phyloP scores from a whole-genome alignment of 352 stramenopile genomes.

The Globisporangium spiculum region DNA sequence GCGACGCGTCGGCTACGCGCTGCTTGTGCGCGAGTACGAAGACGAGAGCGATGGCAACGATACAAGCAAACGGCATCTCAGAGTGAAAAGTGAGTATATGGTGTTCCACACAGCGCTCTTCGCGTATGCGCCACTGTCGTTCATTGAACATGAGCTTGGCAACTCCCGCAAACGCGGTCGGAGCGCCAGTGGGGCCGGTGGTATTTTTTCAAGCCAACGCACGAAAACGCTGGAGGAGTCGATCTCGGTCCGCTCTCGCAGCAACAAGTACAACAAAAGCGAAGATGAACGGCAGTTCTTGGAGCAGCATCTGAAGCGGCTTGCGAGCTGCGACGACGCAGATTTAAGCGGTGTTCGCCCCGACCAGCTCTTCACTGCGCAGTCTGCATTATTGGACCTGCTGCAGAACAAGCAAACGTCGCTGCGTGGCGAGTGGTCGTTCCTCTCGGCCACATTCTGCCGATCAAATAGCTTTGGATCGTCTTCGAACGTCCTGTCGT shows the following conservation, averaged over 20 bases:
- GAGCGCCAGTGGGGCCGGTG: conserved; percentile 2
- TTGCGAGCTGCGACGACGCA: conserved; percentile 8
- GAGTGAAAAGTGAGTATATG: conserved; percentile 25
- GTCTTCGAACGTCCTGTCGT: conserved; percentile 13
- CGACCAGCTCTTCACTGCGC: conserved; percentile 21
- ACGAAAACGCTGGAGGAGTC: conserved; percentile 28
- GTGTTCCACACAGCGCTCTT: conserved; percentile 35
- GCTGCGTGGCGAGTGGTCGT: conserved; percentile 26
- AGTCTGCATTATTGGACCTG: conserved; percentile 26
- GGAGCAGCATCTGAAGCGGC: conserved; percentile 30
- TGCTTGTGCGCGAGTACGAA: conserved; percentile 31
- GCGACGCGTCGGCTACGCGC: conserved; percentile 45
- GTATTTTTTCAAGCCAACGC: conserved; percentile 20
- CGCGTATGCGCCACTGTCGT: conserved; percentile 40
- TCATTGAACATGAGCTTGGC: conserved; percentile 31
- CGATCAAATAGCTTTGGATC: conserved; percentile 13
- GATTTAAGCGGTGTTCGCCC: background rate
- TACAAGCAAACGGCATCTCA: background rate
- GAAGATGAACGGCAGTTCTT: conserved; percentile 44
- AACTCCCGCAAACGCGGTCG: conserved; percentile 14
- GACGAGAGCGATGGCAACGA: background rate
- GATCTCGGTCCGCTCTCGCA: conserved; percentile 35
- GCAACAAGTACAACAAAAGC: conserved; percentile 27
- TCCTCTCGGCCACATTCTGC: conserved; percentile 20
- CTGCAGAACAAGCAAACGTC: conserved; percentile 24